These are phyloP conservation scores for Thymus mandschuricus DNA, from an alignment of 257 asterid species.

Conservation along the genomic window DNA sequence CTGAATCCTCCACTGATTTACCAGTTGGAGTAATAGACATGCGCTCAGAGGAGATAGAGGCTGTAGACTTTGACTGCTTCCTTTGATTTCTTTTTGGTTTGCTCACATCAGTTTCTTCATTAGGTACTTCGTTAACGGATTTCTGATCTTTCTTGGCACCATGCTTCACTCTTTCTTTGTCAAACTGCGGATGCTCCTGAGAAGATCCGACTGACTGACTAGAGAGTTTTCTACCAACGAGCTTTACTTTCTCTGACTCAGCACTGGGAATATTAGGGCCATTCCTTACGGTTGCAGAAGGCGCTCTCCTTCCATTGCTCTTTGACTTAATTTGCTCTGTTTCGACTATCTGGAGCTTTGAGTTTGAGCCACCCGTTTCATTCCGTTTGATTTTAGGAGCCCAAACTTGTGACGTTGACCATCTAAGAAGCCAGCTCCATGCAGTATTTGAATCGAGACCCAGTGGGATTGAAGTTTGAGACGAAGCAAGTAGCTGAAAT, in stretches of 20 bases:
- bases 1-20: constrained; percentile 10
- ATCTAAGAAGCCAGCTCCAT: constrained; percentile 62
- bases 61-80: constrained; percentile 18
- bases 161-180: constrained; percentile 38
- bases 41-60: constrained; percentile 8
- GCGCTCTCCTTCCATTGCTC: constrained; percentile 30
- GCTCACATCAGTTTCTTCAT: constrained; percentile 5
- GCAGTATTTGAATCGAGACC: constrained; percentile 58
- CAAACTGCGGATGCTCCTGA: constrained; percentile 42
- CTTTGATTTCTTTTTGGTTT: constrained; percentile 8
- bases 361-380: constrained; percentile 8
- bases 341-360: constrained; percentile 33
- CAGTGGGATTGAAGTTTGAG: constrained; percentile 48
- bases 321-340: constrained; percentile 35
- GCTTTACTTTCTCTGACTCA: constrained; percentile 45
- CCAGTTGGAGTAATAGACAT: not conserved
- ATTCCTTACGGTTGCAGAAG: constrained; percentile 30
- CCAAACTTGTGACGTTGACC: constrained; percentile 59
- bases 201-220: constrained; percentile 28
- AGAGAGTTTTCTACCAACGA: constrained; percentile 33
- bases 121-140: constrained; percentile 24
- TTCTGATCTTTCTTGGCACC: constrained; percentile 41
- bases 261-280: constrained; percentile 25
- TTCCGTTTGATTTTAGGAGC: constrained; percentile 32
- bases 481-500: constrained; percentile 55